phyloP scores from a whole-genome alignment of 1,284 basidiomycete species.

The Apiotrichum gamsii region DNA sequence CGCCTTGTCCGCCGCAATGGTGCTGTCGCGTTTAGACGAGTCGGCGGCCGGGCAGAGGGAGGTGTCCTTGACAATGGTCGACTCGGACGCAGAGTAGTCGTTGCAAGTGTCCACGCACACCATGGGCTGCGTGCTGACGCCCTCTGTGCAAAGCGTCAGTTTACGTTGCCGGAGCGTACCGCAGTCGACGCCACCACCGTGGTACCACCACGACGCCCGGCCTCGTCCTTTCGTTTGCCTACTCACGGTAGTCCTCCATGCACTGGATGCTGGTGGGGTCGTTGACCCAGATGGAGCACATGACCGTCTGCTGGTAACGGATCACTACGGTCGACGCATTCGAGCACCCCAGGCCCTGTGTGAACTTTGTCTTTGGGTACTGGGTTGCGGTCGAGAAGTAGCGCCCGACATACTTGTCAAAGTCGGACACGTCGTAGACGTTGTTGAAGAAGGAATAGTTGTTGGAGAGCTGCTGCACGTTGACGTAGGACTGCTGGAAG shows the following conservation, averaged over 20 bases:
- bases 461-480: conserved; percentile 41
- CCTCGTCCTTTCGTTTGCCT: no score
- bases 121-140: conserved; percentile 39
- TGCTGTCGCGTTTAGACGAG: conserved; percentile 17
- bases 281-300: conserved; percentile 41
- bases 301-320: conserved; percentile 38
- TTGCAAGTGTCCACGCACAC: conserved; percentile 42
- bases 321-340: conserved; percentile 30
- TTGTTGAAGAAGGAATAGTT: conserved; percentile 37
- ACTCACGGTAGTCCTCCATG: conserved; percentile 31
- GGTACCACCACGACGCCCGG: no score
- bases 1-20: conserved; percentile 41
- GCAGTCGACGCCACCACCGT: no score
- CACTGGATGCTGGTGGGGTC: conserved; percentile 27
- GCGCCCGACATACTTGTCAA: conserved; percentile 5
- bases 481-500: conserved; percentile 29
- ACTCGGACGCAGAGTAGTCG: conserved; percentile 30
- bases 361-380: conserved; percentile 35
- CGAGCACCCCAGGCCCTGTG: conserved; percentile 35
- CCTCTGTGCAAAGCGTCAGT: not conserved
- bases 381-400: conserved; percentile 44
- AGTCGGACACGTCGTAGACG: conserved; percentile 6
- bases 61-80: conserved; percentile 22
- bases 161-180: not conserved
- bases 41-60: conserved; percentile 30